Evolutionary conservation across 1,284 basidiomycete genomes (phyloP).

Genomic region (Fomitopsis palustris): DNA sequence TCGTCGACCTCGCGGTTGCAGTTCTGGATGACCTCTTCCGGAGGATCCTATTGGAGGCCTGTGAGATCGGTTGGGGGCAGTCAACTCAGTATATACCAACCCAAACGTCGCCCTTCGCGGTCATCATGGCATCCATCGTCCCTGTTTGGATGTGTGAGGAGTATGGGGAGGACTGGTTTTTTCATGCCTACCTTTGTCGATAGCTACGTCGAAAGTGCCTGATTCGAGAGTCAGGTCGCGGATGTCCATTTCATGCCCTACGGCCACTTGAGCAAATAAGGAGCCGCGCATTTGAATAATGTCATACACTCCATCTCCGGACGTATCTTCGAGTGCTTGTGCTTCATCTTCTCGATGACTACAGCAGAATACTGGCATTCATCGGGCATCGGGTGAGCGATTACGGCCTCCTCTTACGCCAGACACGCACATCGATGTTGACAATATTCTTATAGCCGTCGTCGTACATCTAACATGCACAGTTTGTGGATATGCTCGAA

Average conservation of each 20-base stretch:
- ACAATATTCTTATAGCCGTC: conserved; percentile 84
- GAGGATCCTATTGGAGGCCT: conserved; percentile 63
- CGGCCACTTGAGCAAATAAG: background rate
- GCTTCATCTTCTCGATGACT: conserved; percentile 80
- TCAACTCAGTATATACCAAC: conserved; percentile 39
- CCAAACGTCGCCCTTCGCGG: conserved; percentile 86
- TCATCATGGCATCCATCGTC: conserved; percentile 95
- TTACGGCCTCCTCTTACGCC: no score
- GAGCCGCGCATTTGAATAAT: background rate
- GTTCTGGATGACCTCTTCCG: conserved; percentile 69
- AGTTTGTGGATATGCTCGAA: background rate
- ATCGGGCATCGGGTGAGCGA: background rate
- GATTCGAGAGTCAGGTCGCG: conserved; percentile 67
- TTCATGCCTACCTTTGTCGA: conserved; percentile 77
- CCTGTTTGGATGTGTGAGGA: conserved; percentile 32
- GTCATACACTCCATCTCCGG: conserved; percentile 77
- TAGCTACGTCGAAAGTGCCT: conserved; percentile 76
- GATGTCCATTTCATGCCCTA: conserved; percentile 89
- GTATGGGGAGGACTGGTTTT: background rate
- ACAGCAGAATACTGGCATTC: conserved; percentile 69
- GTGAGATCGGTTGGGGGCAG: background rate
- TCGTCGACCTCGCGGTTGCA: conserved; percentile 84
- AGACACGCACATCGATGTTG: conserved; percentile 70
- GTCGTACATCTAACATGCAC: conserved; percentile 73
- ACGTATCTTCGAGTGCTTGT: conserved; percentile 47